Evolutionary conservation across 2,329 filamentous ascomycete species (phyloP).

Genomic region (Thelonectria olida): DNA sequence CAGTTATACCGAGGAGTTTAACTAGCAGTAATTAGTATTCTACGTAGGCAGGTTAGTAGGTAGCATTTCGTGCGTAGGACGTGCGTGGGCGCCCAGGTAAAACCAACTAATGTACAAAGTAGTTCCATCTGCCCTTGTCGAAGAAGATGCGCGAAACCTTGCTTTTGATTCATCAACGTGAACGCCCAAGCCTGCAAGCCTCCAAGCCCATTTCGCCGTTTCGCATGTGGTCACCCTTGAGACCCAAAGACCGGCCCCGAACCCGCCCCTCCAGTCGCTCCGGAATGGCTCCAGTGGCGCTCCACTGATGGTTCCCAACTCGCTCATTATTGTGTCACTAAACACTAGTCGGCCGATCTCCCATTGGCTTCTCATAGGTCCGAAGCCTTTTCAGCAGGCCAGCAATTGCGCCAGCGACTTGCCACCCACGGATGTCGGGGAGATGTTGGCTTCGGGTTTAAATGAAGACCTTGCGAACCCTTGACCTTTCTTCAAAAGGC

Average conservation of each 20-base stretch:
- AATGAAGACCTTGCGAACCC: constrained; percentile 1
- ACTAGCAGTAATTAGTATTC: no score
- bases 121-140: constrained; percentile 9
- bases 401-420: constrained; percentile 5
- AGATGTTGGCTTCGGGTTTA: constrained; percentile 4
- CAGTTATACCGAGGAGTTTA: constrained; percentile 16
- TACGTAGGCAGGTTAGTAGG: no score
- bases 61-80: no score
- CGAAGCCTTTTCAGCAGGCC: not conserved
- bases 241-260: constrained; percentile 8
- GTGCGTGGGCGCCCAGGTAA: no score
- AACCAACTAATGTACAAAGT: not conserved
- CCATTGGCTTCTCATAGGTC: constrained; percentile 1
- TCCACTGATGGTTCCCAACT: constrained; percentile 14
- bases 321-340: constrained; percentile 19
- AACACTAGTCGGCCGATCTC: constrained; percentile 1
- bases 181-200: not conserved
- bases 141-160: not conserved
- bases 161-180: not conserved
- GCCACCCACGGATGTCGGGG: not conserved
- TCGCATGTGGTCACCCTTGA: constrained; percentile 18
- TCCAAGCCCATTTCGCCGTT: constrained; percentile 12
- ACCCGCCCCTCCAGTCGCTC: constrained; percentile 19
- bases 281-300: constrained; percentile 11
- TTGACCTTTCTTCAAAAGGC: constrained; percentile 5